These are phyloP conservation scores for Gomphus sp. DNA, from an alignment of 1,284 basidiomycete genomes.

Conservation along the genomic window DNA sequence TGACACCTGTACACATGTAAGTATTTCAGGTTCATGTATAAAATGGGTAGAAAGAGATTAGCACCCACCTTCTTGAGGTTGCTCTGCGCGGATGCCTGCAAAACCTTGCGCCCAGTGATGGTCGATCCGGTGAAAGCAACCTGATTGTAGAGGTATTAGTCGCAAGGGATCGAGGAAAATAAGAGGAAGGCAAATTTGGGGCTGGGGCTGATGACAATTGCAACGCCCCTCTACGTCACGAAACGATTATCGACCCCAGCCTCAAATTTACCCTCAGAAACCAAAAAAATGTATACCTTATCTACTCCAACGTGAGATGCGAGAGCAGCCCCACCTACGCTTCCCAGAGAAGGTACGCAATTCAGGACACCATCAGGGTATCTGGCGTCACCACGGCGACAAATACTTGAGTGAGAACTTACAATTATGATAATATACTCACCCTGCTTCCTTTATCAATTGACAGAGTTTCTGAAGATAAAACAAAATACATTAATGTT, in stretches of 20 bases:
- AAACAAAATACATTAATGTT: slow-evolving; percentile 2
- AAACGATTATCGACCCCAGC: too few species aligned
- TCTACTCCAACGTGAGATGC: slow-evolving; percentile 72
- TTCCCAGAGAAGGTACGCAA: slow-evolving; percentile 75
- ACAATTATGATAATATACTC: slow-evolving; percentile 15
- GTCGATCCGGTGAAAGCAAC: slow-evolving; percentile 80
- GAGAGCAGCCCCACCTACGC: slow-evolving; percentile 78
- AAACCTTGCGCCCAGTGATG: slow-evolving; percentile 83
- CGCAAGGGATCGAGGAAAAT: not conserved
- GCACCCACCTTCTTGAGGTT: slow-evolving; percentile 75
- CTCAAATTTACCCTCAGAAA: not conserved
- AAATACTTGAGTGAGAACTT: slow-evolving; percentile 14
- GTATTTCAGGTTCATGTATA: not conserved
- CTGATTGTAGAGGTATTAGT: not conserved
- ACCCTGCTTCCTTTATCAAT: slow-evolving; percentile 75
- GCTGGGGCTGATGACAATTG: too few species aligned
- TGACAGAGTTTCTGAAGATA: slow-evolving; percentile 63
- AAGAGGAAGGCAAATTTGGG: too few species aligned
- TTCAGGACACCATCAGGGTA: slow-evolving; percentile 94
- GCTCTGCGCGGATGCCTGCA: slow-evolving; percentile 87
- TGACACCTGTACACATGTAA: slow-evolving; percentile 52
- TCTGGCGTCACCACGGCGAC: slow-evolving; percentile 31
- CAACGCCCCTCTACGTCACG: too few species aligned
- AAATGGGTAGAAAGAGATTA: not conserved
- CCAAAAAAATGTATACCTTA: slow-evolving; percentile 32